Evolutionary conservation across 306 rosid genomes (phyloP).

Genomic region (Citrullus amarus): DNA sequence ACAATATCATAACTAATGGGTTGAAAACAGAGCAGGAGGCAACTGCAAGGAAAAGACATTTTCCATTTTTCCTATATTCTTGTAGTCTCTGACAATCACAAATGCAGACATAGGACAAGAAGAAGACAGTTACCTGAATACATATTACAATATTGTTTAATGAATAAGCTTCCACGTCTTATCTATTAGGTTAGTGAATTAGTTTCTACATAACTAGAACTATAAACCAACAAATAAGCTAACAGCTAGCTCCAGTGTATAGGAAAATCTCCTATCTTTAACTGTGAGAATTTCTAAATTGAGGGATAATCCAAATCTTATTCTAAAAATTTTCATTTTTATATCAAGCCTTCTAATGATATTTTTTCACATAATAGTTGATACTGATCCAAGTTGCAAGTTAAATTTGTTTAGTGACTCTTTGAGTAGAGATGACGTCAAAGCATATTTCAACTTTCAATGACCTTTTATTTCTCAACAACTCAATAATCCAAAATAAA

Average conservation of each 20-base stretch:
- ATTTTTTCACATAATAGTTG: too few species aligned
- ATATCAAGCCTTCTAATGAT: not conserved
- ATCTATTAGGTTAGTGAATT: not conserved
- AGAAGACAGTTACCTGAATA: not conserved
- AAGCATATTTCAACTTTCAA: too few species aligned
- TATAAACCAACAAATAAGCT: not conserved
- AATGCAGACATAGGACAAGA: not conserved
- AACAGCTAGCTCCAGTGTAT: not conserved
- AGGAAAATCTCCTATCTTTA: not conserved
- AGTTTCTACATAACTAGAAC: not conserved
- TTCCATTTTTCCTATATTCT: conserved; percentile 1
- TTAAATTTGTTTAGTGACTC: too few species aligned
- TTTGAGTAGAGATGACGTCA: too few species aligned
- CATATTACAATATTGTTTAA: not conserved
- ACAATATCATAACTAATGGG: not conserved
- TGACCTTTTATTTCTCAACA: too few species aligned
- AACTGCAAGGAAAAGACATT: not conserved
- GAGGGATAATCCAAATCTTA: not conserved
- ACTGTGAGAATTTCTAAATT: not conserved
- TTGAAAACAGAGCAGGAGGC: not conserved
- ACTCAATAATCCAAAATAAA: too few species aligned
- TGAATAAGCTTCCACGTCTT: not conserved
- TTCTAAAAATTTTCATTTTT: not conserved
- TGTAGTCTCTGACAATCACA: not conserved
- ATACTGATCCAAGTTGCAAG: too few species aligned